These are phyloP conservation scores for Metschnikowia dekortorum DNA, from an alignment of 805 yeast species.

Conservation along the genomic window DNA sequence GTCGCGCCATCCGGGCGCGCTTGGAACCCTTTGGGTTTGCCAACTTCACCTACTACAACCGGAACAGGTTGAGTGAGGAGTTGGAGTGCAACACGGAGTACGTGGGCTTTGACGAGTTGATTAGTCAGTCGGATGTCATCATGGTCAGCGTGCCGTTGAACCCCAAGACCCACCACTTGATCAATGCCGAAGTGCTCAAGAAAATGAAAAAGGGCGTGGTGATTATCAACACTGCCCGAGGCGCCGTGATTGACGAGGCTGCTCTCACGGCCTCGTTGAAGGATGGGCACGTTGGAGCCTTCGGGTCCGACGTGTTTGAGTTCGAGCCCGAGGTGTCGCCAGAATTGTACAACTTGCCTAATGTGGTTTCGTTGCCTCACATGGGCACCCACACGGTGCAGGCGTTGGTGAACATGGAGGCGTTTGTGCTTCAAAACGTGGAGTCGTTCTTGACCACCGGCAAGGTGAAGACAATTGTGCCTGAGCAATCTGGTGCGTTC, in stretches of 20 bases:
- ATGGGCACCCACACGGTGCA: slow-evolving; percentile 81
- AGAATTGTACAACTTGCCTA: slow-evolving; percentile 58
- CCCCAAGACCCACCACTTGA: slow-evolving; percentile 61
- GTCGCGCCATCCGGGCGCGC: slow-evolving; percentile 71
- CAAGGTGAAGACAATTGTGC: slow-evolving; percentile 70
- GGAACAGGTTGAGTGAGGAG: slow-evolving; percentile 54
- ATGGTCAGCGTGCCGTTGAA: slow-evolving; percentile 78
- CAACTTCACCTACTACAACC: slow-evolving; percentile 68
- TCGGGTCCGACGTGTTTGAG: slow-evolving; percentile 75
- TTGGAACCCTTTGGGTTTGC: slow-evolving; percentile 72
- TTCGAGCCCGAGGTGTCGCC: slow-evolving; percentile 66
- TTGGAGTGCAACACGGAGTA: slow-evolving; percentile 68
- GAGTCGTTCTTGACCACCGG: slow-evolving; percentile 56
- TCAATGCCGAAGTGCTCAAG: slow-evolving; percentile 54
- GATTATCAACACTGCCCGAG: slow-evolving; percentile 82
- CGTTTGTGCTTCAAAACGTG: slow-evolving; percentile 67
- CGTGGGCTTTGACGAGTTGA: slow-evolving; percentile 64
- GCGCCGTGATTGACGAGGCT: slow-evolving; percentile 70
- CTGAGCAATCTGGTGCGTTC: slow-evolving; percentile 50
- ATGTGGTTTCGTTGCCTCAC: slow-evolving; percentile 79
- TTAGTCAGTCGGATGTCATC: slow-evolving; percentile 61
- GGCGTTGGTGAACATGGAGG: slow-evolving; percentile 78
- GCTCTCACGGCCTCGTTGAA: slow-evolving; percentile 55
- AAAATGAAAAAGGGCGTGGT: slow-evolving; percentile 79
- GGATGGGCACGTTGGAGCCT: slow-evolving; percentile 60